Evolutionary conservation across 768 basidiomycete species (phyloP).

Genomic region (Gloeophyllum trabeum): DNA sequence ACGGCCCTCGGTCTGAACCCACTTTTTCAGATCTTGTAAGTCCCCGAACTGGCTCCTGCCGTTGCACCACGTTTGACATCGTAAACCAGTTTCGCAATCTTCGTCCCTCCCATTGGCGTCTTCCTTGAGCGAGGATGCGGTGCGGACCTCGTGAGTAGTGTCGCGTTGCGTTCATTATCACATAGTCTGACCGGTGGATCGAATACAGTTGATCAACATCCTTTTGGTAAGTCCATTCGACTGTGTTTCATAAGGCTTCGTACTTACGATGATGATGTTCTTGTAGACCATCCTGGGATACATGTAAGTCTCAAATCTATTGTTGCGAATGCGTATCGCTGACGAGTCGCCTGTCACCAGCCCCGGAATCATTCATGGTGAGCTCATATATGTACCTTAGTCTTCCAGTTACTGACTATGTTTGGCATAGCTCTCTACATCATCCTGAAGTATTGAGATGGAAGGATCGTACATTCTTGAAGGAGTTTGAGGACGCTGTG

Average conservation of each 20-base stretch:
- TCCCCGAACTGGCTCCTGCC: slow-evolving; percentile 1
- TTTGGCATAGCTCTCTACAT: slow-evolving; percentile 59
- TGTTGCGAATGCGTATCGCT: background rate
- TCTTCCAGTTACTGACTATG: slow-evolving; percentile 8
- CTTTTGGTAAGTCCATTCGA: slow-evolving; percentile 30
- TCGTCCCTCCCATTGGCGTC: slow-evolving; percentile 78
- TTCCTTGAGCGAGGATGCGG: slow-evolving; percentile 82
- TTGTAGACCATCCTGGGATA: slow-evolving; percentile 59
- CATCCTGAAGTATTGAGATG: slow-evolving; percentile 69
- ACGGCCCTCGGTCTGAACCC: slow-evolving; percentile 1
- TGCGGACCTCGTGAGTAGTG: slow-evolving; percentile 53
- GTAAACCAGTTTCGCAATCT: slow-evolving; percentile 42
- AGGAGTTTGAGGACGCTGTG: too few relatives aligned
- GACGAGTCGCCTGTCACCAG: slow-evolving; percentile 6
- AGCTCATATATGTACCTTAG: too few relatives aligned
- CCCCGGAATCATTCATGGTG: slow-evolving; percentile 70
- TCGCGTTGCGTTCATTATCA: slow-evolving; percentile 2
- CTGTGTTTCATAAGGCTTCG: background rate
- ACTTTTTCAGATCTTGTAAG: slow-evolving; percentile 32
- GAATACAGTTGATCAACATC: slow-evolving; percentile 52
- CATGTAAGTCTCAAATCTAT: slow-evolving; percentile 42
- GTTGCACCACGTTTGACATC: background rate
- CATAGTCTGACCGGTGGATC: background rate
- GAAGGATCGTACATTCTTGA: too few relatives aligned
- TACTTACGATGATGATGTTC: background rate